Conservation (phyloP, 202 grass and related monocot species). For the Bolboschoenoplectus hybrid region DNA sequence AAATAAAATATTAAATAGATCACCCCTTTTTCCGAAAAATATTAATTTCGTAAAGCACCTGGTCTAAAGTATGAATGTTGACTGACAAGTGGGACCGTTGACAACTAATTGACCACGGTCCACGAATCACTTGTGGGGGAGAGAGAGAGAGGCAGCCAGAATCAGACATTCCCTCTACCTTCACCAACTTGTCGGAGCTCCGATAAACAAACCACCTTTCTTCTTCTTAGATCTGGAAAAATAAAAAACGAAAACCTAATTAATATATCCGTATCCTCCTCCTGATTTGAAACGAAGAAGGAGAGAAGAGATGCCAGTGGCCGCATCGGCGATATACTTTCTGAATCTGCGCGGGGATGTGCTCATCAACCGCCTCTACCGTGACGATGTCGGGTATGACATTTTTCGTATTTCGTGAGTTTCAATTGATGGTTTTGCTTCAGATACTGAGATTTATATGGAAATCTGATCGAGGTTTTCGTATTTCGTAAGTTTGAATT, state of each 20-base stretch:
- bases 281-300: constrained; percentile 2
- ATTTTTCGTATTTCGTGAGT: neutral
- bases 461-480: no score
- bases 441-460: neutral
- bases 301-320: constrained; percentile 77
- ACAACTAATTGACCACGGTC: constrained; percentile 3
- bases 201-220: constrained; percentile 14
- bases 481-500: neutral
- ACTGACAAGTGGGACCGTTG: constrained; percentile 18
- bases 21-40: neutral
- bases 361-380: constrained; percentile 97
- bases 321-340: constrained; percentile 93
- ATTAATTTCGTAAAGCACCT: neutral
- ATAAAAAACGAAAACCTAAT: neutral
- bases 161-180: constrained; percentile 26
- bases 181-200: constrained; percentile 27
- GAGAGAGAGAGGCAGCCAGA: neutral
- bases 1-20: neutral
- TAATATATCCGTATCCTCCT: neutral
- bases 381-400: constrained; percentile 86
- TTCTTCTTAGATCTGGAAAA: constrained; percentile 26
- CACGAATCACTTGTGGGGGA: neutral
- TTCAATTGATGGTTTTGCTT: neutral
- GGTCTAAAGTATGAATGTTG: neutral
- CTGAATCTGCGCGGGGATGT: constrained; percentile 90